Evolutionary conservation across 1,139 yeast genomes (phyloP), one percentile per base, ranked within the genome.

Genomic region (Arxiozyma slooffiae): DNA sequence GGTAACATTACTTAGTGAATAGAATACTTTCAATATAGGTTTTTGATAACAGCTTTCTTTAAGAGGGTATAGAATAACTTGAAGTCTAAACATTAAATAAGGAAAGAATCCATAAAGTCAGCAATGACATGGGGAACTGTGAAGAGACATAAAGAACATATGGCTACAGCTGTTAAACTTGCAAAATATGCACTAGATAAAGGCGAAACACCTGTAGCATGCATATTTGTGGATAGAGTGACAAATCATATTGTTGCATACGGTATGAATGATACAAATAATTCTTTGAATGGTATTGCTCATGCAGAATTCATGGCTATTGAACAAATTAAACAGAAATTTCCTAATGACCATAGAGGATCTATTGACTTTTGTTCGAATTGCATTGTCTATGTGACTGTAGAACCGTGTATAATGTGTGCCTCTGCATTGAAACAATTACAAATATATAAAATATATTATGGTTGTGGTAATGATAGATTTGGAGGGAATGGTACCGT

Each of bases 401-500:
- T 92, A 1, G 99, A 92, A 67, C 99, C 99, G 0, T 92, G 99
- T 66, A 84, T 94, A 11, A 92, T 92, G 99, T 92, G 99, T 71
- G 97, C 97, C 0, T 82, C 95, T 30, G 92, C 96, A 2, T 69
- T 92, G 48, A 77, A 92, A 51, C 98, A 92, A 61, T 67, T 90
- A 38, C 83, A 85, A 1, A 79, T 92, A 20, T 70, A 79, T 22
- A 72, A 73, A 42, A 96, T 90, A 1, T 80, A 82, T 44, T 92
- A 85, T 62, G 97, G 98, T 0, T 90, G 97, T 63, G 94, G 89
- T 0, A 92, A 92, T 64, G 97, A 92, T 57, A 70, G 98, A 48
- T 92, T 92, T 70, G 98, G 98, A 0, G 98, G 98, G 0, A 89
- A 90, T 64, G 97, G 98, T 0, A 83, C 96, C 1, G 94, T 92